Conservation (phyloP, 345 rosid genomes). For the Aquilaria malaccensis region DNA sequence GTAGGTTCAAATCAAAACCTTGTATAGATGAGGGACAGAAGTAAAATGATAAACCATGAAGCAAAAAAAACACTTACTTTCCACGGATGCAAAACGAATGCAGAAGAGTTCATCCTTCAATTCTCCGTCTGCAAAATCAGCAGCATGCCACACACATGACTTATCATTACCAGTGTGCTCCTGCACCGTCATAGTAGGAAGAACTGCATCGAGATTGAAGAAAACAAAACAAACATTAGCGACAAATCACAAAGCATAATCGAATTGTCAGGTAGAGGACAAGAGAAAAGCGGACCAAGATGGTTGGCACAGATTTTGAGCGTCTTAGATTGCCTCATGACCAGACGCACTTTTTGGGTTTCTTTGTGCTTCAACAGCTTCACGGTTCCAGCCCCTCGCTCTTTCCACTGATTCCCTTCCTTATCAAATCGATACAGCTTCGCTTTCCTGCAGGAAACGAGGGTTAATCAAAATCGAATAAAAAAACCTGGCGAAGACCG, state of each 20-base stretch:
- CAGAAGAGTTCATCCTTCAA: constrained; percentile 75
- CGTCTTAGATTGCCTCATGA: constrained; percentile 91
- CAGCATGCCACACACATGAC: constrained; percentile 67
- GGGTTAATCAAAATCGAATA: background rate
- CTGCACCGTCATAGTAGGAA: constrained; percentile 45
- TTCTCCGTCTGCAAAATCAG: constrained; percentile 62
- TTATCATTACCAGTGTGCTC: constrained; percentile 74
- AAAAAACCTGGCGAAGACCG: constrained; percentile 4
- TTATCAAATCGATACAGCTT: constrained; percentile 85
- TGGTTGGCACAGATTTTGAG: constrained; percentile 99
- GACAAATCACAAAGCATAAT: background rate
- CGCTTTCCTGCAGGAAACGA: constrained; percentile 49
- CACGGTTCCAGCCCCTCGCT: constrained; percentile 89
- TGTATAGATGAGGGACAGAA: too few relatives aligned
- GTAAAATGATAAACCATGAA: background rate
- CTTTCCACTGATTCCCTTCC: constrained; percentile 86
- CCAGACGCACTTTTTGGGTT: constrained; percentile 75
- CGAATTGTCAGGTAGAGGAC: background rate
- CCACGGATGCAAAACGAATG: constrained; percentile 60
- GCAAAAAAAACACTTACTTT: constrained; percentile 38
- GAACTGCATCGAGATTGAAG: constrained; percentile 24
- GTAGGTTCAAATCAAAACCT: too few relatives aligned
- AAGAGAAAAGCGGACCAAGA: constrained; percentile 36
- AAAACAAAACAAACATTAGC: background rate
- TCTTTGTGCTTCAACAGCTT: constrained; percentile 81